Base-by-base conservation (phyloP, 2,329 filamentous ascomycete species). In the Coniochaeta sp. region DNA sequence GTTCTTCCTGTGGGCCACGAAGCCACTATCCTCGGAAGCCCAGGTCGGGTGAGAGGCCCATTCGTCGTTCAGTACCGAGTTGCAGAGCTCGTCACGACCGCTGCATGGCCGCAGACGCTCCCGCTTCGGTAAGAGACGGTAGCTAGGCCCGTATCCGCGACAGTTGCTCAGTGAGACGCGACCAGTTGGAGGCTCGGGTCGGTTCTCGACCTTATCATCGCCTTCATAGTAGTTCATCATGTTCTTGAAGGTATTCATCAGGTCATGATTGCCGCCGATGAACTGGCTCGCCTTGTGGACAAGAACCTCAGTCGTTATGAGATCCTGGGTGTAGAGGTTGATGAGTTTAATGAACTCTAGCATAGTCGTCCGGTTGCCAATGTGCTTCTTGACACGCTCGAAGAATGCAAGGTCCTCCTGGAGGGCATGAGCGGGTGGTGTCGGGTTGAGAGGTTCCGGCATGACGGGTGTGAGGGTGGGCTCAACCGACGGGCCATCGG, bases 21-120 rank as follows among this genome's bases (percentile, higher is more conserved):
- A 99, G 0, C 94, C 94, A 42, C 89, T 95, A 65, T 99, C 94
- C 68, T 99, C 94, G 1, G 92, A 97, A 1, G 92, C 94, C 94
- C 94, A 99, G 0, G 94, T 99, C 3, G 94, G 94, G 70, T 99
- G 94, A 24, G 92, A 97, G 2, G 94, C 94, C 94, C 94, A 99
- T 59, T 96, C 89, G 60, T 99, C 94, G 58, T 99, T 99, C 51
- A 99, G 76, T 1, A 99, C 92, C 22, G 87, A 86, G 59, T 89
- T 86, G 71, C 94, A 99, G 59, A 99, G 85, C 67, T 96, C 91
- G 64, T 99, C 94, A 45, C 94, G 87, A 10, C 94, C 94, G 63
- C 89, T 94, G 72, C 94, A 99, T 1, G 87, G 83, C 72, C 95
- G 95, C 54, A 94, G 83, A 10, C 91, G 86, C 67, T 97, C 94